phyloP scores from a whole-genome alignment of 2,329 filamentous ascomycete species.

The Sporothrix globosa region DNA sequence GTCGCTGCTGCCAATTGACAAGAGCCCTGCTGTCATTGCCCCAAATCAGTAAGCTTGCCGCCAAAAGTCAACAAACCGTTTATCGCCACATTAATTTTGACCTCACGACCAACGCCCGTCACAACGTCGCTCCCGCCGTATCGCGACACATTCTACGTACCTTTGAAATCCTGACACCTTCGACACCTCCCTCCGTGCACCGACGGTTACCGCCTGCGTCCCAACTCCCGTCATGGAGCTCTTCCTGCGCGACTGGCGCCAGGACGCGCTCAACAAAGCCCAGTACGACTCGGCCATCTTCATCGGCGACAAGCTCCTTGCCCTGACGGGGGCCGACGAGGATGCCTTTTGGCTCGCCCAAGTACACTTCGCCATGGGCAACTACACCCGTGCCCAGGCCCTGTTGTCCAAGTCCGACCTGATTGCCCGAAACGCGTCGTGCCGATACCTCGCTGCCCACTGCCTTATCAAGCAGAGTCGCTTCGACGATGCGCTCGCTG shows the following conservation, averaged over 20 bases:
- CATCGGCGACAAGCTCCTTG: slow-evolving; percentile 94
- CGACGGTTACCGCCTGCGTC: no score
- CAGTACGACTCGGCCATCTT: slow-evolving; percentile 97
- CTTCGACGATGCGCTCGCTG: slow-evolving; percentile 81
- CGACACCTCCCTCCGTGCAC: background rate
- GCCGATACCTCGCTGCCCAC: slow-evolving; percentile 89
- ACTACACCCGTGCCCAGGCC: slow-evolving; percentile 88
- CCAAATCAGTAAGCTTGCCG: background rate
- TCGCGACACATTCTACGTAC: background rate
- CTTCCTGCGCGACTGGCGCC: slow-evolving; percentile 90
- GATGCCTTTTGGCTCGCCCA: slow-evolving; percentile 99
- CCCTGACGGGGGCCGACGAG: slow-evolving; percentile 87
- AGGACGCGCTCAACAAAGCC: slow-evolving; percentile 92
- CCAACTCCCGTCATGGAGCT: slow-evolving; percentile 69
- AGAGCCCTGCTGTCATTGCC: slow-evolving; percentile 13
- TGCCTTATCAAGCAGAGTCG: slow-evolving; percentile 91
- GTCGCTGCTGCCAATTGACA: slow-evolving; percentile 14
- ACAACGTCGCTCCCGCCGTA: background rate
- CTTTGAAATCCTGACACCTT: background rate
- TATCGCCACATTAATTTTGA: background rate
- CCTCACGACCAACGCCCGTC: background rate
- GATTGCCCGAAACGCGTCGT: slow-evolving; percentile 77
- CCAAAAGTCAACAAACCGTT: slow-evolving; percentile 28
- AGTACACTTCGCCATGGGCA: slow-evolving; percentile 92
- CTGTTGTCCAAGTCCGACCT: slow-evolving; percentile 85